Conservation (phyloP, 305 asterid species). For the Rubia balearica region DNA sequence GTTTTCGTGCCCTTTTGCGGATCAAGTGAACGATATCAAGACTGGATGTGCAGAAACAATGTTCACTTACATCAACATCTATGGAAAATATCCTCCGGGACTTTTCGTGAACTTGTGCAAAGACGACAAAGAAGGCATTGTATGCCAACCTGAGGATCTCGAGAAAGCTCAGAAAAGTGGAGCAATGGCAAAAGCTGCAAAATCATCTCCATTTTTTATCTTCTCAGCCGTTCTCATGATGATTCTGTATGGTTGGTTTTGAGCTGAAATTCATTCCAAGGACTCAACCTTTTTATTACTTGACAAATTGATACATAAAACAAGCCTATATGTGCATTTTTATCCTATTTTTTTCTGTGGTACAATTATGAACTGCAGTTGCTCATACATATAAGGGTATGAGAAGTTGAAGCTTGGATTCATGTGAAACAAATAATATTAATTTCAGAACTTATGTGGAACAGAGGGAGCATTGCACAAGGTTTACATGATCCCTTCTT, state of each 20-base stretch:
- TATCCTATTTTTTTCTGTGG: no score
- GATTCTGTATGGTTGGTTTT: not conserved
- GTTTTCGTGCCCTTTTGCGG: constrained; percentile 48
- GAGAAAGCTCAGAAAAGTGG: constrained; percentile 14
- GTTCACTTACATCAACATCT: constrained; percentile 38
- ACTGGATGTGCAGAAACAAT: constrained; percentile 35
- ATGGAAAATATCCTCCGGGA: constrained; percentile 55
- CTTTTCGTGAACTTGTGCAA: constrained; percentile 48
- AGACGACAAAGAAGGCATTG: constrained; percentile 35
- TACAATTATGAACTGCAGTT: no score
- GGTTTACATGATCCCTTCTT: no score
- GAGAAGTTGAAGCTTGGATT: no score
- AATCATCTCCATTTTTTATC: constrained; percentile 15
- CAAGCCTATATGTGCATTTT: no score
- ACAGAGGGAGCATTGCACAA: no score
- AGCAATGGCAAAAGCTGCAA: constrained; percentile 5
- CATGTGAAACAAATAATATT: no score
- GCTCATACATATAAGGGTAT: no score
- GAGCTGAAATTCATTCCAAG: not conserved
- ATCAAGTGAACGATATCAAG: constrained; percentile 35
- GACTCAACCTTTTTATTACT: not conserved
- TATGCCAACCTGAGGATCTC: constrained; percentile 17
- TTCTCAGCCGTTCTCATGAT: constrained; percentile 16
- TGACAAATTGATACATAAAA: not conserved
- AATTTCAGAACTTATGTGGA: no score